Conservation (phyloP, 164 flowering plant genomes). For the Dillenia suffruticosa region DNA sequence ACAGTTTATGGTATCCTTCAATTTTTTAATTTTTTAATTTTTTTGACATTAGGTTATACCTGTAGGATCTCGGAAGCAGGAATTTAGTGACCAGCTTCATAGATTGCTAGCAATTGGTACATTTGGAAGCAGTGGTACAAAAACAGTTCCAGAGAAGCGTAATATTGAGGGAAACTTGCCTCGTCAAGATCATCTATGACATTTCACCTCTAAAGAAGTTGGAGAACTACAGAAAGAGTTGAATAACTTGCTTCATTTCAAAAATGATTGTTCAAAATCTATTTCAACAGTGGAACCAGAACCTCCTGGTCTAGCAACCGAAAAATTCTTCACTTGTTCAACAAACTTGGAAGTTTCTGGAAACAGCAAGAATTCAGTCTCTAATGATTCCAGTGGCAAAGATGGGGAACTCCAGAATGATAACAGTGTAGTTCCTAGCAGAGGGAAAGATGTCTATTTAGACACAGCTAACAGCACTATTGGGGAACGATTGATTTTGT, state of each 20-base stretch:
- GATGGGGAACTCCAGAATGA: slow-evolving; percentile 43
- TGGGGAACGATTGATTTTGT: slow-evolving; percentile 57
- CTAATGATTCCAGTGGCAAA: slow-evolving; percentile 20
- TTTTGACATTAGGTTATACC: slow-evolving; percentile 29
- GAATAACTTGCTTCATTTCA: slow-evolving; percentile 2
- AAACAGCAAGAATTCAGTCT: no score
- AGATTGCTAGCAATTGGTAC: slow-evolving; percentile 84
- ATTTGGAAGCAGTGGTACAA: slow-evolving; percentile 51
- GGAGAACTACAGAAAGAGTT: slow-evolving; percentile 52
- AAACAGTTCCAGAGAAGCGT: slow-evolving; percentile 18
- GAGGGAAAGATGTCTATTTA: slow-evolving; percentile 48
- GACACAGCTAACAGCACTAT: slow-evolving; percentile 44
- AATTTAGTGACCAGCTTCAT: slow-evolving; percentile 88
- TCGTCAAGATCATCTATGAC: slow-evolving; percentile 40
- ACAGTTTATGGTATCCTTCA: neutral
- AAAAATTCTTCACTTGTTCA: no score
- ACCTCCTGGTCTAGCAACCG: no score
- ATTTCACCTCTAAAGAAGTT: slow-evolving; percentile 79
- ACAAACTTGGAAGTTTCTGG: no score
- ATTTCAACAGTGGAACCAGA: no score
- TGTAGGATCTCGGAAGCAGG: slow-evolving; percentile 53
- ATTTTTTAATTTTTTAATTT: neutral
- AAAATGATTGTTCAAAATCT: no score
- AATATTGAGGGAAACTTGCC: slow-evolving; percentile 25
- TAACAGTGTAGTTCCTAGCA: slow-evolving; percentile 50